Conservation (phyloP, 129 eudicot genomes). For the Artemisia annua region DNA sequence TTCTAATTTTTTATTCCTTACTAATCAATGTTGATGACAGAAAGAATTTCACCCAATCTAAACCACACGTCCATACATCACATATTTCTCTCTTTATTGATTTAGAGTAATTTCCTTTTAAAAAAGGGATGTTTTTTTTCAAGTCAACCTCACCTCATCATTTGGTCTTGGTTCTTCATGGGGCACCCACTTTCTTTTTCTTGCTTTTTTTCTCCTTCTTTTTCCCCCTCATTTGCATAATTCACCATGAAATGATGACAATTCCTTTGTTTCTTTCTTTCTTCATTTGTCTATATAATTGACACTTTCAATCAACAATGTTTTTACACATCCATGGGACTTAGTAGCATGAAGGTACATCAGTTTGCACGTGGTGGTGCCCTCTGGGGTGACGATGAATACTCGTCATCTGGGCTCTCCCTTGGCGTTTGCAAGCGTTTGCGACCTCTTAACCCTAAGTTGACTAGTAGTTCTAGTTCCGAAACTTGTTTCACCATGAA, state of each 20-base stretch:
- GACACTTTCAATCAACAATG: slow-evolving; percentile 37
- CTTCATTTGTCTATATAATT: slow-evolving; percentile 45
- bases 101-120: slow-evolving; percentile 39
- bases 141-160: slow-evolving; percentile 99
- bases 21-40: slow-evolving; percentile 35
- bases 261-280: slow-evolving; percentile 36
- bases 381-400: slow-evolving; percentile 56
- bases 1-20: neutral
- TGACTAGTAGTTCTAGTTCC: slow-evolving; percentile 29
- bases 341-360: slow-evolving; percentile 91
- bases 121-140: slow-evolving; percentile 47
- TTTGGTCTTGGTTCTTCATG: slow-evolving; percentile 93
- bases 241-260: slow-evolving; percentile 40
- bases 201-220: slow-evolving; percentile 36
- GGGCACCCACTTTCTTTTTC: slow-evolving; percentile 77
- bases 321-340: slow-evolving; percentile 64
- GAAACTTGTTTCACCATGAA: slow-evolving; percentile 38
- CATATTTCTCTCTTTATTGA: slow-evolving; percentile 21
- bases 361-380: slow-evolving; percentile 72
- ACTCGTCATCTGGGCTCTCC: slow-evolving; percentile 57
- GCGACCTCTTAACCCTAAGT: slow-evolving; percentile 64
- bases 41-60: slow-evolving; percentile 38
- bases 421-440: slow-evolving; percentile 64
- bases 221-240: slow-evolving; percentile 37
- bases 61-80: slow-evolving; percentile 45